Evolutionary conservation across 768 basidiomycete genomes (phyloP).

Genomic region (Butyriboletus loyo): DNA sequence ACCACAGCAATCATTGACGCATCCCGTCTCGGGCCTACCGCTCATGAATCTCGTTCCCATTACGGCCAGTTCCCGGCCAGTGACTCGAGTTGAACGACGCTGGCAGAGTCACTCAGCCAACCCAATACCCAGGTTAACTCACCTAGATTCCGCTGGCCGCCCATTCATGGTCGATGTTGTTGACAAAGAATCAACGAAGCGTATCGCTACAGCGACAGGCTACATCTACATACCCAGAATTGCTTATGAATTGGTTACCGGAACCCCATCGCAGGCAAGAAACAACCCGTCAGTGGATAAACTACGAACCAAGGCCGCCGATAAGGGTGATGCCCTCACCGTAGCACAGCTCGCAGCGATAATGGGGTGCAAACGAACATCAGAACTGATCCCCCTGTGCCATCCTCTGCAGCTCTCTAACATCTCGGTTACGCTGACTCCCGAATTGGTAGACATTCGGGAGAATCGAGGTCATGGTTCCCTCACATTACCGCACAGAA

Average conservation of each 20-base stretch:
- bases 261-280: conserved; percentile 11
- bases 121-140: conserved; percentile 46
- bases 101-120: conserved; percentile 18
- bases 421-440: conserved; percentile 58
- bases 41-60: not conserved
- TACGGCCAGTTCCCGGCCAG: not conserved
- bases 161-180: conserved; percentile 85
- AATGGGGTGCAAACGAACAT: conserved; percentile 83
- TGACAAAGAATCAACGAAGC: conserved; percentile 55
- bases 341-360: conserved; percentile 84
- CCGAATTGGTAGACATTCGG: conserved; percentile 33
- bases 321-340: conserved; percentile 69
- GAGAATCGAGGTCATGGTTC: not conserved
- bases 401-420: conserved; percentile 78
- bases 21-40: not conserved
- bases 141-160: conserved; percentile 67
- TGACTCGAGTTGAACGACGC: conserved; percentile 17
- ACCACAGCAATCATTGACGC: conserved; percentile 1
- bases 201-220: conserved; percentile 74
- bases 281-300: conserved; percentile 23
- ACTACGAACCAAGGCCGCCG: conserved; percentile 48
- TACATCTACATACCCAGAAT: conserved; percentile 61
- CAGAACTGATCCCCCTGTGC: conserved; percentile 82
- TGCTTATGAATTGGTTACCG: conserved; percentile 63
- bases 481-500: conserved; percentile 38